phyloP scores from a whole-genome alignment of 257 asterid genomes.

The Knoxia roxburghii region DNA sequence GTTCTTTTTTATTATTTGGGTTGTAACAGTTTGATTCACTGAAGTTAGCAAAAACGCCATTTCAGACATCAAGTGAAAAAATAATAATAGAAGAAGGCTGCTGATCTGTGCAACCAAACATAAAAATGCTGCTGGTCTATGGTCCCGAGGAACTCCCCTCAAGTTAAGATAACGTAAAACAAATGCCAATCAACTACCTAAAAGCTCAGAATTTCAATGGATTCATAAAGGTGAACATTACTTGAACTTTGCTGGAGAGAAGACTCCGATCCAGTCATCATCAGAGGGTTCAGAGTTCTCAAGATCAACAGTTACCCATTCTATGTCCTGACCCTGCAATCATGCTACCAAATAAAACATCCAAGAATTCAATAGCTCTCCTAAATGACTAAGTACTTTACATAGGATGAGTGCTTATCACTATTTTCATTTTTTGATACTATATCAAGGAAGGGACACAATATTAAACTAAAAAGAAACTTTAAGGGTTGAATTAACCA shows the following conservation, averaged over 20 bases:
- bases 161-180: neutral
- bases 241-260: constrained; percentile 94
- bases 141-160: neutral
- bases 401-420: neutral
- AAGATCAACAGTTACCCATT: constrained; percentile 49
- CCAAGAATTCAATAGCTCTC: neutral
- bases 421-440: neutral
- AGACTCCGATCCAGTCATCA: constrained; percentile 90
- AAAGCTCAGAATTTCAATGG: neutral
- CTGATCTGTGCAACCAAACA: neutral
- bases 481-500: neutral
- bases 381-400: neutral
- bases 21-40: constrained; percentile 61
- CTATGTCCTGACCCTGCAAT: constrained; percentile 65
- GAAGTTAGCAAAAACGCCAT: constrained; percentile 21
- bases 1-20: constrained; percentile 40
- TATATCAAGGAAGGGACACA: neutral
- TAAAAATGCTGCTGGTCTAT: neutral
- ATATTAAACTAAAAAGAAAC: neutral
- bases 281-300: constrained; percentile 49
- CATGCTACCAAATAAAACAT: constrained; percentile 1
- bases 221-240: constrained; percentile 21
- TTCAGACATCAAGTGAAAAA: constrained; percentile 1
- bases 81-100: neutral
- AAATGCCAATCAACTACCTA: constrained; percentile 1